Evolutionary conservation across 768 basidiomycete genomes (phyloP), one percentile per base, ranked within the genome.

Genomic region (Amanita inopinata): DNA sequence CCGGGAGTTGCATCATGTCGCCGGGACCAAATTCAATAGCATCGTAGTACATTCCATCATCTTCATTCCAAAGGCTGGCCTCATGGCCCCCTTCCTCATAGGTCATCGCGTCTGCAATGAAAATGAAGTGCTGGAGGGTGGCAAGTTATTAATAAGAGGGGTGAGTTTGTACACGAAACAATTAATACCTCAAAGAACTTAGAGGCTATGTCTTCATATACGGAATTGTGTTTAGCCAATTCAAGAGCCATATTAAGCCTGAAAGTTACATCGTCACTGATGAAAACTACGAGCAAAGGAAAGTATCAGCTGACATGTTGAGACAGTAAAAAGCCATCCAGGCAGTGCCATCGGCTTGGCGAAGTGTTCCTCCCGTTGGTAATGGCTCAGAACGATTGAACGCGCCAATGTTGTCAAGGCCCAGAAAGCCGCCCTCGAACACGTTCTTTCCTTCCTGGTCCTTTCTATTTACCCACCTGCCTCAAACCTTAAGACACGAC

Each of bases 271-370:
- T 38, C 7, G 30, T n/a, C n/a, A 43, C 24, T 28, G 18, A n/a
- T 11, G 18, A 32, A 35, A 14, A 31, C 14, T n/a, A 20, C 31
- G 9, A 23, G 10, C 7, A 22, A 38, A 20, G 6, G 9, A 46
- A 25, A 22, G 38, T 32, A 27, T 24, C 6, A 20, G 53, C 77
- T 52, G 47, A 88, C 96, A 98, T 98, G 56, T 96, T 96, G 45
- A 98, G 63, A 51, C 83, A 91, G 62, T 94, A 99, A 67, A 98
- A 99, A 23, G 92, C 96, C 96, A 99, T 99, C 96, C 96, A 99
- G 0, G 94, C 90, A 4, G 96, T 99, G 6, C 94, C 94, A 58
- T 99, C 96, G 5, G 96, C 92, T 64, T 99, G 96, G 41, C 94
- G 91, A 46, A 99, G 69, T 12, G 66, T 76, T 6, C 96, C 96